Base-by-base conservation (phyloP, 1,284 basidiomycete species). In the Trametes sp. region DNA sequence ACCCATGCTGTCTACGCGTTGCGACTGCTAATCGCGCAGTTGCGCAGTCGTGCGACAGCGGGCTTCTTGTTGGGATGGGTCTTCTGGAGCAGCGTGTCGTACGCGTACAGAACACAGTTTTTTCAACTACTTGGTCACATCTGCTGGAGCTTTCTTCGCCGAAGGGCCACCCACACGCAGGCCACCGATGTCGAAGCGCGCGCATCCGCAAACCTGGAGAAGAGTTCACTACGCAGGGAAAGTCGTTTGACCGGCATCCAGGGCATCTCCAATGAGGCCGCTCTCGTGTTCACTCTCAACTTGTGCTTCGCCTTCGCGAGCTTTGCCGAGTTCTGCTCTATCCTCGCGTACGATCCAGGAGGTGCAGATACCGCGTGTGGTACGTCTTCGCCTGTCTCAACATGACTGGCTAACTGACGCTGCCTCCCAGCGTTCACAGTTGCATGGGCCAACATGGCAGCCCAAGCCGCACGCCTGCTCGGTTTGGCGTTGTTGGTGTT, bases 31-130 rank as follows among this genome's bases (percentile, higher is more conserved):
- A 14, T 49, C n/a, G n/a, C 19, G 38, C 38, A 44, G 11, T 16
- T 31, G 56, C 21, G 51, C 55, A 85, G 84, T 69, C 80, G 76
- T 51, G 74, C 80, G 42, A 73, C 82, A 38, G 70, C 78, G 33
- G 72, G 78, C 8, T 86, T 86, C 70, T 81, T 83, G 56, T 75
- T 84, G 19, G 84, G 84, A 51, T 81, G 80, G 73, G 81, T 82
- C 5, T 84, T 84, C 67, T 74, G 83, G 51, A 75, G 75, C 65
- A 80, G 82, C 61, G 53, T 83, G 10, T 74, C 76, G 21, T 76
- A 77, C 66, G 68, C 81, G 28, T 64, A 72, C 35, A 64, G 67
- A 53, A 76, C 75, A 0, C 67, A 70, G 16, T 70, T 75, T 41
- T 48, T 74, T n/a, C 67, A 63, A 36, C 53, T 60, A 4, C 53